Evolutionary conservation across 306 rosid species (phyloP).

Genomic region (Inga oerstediana): DNA sequence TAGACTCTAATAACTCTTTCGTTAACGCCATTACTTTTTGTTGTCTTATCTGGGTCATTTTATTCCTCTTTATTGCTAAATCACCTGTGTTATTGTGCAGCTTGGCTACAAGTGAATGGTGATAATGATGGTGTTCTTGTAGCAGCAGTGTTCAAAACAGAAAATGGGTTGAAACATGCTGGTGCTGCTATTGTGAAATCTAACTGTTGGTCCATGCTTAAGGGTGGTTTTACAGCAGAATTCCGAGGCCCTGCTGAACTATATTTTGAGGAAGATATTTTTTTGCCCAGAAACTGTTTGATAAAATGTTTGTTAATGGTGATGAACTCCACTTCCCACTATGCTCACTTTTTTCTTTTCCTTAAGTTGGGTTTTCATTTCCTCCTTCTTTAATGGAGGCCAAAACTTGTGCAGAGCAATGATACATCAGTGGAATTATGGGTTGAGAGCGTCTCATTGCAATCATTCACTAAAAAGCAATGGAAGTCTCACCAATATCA

Average conservation of each 20-base stretch:
- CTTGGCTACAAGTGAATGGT: constrained; percentile 3
- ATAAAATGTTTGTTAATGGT: neutral
- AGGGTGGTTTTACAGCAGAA: constrained; percentile 14
- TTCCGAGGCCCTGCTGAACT: constrained; percentile 1
- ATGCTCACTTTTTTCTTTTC: neutral
- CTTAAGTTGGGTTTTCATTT: neutral
- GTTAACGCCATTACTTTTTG: neutral
- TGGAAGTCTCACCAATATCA: constrained; percentile 72
- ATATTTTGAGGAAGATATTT: neutral
- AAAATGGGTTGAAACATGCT: neutral
- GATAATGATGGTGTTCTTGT: neutral
- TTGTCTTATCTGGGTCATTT: neutral
- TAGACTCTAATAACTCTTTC: neutral
- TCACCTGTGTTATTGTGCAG: neutral
- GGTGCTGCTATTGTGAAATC: neutral
- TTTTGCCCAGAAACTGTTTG: neutral
- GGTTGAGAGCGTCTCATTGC: constrained; percentile 65
- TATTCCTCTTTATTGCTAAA: neutral
- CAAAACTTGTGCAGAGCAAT: constrained; percentile 42
- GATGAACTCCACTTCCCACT: neutral
- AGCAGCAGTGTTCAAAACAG: neutral
- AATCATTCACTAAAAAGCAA: constrained; percentile 63
- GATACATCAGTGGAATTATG: constrained; percentile 53
- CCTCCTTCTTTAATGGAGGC: neutral
- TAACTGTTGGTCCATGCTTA: constrained; percentile 3